Percentiles rank a stretch among this genome's conserved stretches.
Conservation (phyloP, 2,329 filamentous ascomycete species). For the Botrytis paeoniae region DNA sequence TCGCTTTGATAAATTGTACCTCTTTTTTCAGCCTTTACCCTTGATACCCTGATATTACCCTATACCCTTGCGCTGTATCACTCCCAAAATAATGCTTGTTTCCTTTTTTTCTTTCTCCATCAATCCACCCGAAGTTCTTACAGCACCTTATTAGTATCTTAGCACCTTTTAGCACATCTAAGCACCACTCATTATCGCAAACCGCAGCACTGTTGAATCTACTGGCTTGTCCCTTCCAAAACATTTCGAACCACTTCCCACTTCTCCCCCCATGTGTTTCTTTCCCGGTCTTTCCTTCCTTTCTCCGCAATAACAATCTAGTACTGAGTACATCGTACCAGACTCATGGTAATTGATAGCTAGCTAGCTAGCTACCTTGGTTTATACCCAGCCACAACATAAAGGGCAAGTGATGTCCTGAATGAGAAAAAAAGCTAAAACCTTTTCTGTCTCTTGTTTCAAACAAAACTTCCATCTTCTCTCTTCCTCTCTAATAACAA, state of each 20-base stretch:
- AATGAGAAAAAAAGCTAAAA: background rate
- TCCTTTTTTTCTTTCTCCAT: background rate
- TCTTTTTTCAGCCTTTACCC: background rate
- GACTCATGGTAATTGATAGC: background rate
- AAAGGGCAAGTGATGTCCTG: conserved; percentile 10
- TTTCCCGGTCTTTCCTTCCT: background rate
- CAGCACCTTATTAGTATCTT: background rate
- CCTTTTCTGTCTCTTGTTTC: background rate
- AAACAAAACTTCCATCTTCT: background rate
- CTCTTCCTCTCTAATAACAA: background rate
- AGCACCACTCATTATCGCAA: background rate
- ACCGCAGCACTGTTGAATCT: background rate
- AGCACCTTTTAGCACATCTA: background rate
- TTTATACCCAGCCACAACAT: conserved; percentile 5
- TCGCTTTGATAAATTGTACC: background rate
- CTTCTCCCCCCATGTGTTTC: background rate
- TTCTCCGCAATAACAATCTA: background rate
- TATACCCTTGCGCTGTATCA: conserved; percentile 6
- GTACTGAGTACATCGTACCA: background rate
- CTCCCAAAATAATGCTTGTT: conserved; percentile 9
- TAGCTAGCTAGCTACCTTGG: background rate
- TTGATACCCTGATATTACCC: background rate
- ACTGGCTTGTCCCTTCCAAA: background rate
- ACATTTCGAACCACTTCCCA: background rate
- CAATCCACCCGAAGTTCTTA: background rate